phyloP scores from a whole-genome alignment of 2,329 filamentous ascomycete genomes.

The Beauveria medogensis region DNA sequence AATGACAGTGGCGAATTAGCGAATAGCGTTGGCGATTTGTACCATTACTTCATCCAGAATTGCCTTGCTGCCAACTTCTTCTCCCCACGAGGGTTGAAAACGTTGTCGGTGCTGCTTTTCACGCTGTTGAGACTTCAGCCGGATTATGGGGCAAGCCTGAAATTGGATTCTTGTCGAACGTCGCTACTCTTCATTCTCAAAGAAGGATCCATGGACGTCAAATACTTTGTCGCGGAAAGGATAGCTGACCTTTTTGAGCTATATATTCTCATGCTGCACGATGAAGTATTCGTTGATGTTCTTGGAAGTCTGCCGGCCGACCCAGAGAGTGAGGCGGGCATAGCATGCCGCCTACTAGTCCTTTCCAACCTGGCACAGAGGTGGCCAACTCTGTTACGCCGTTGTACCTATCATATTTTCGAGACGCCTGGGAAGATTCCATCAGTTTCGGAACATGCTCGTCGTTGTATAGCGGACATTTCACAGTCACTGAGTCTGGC shows the following conservation, averaged over 20 bases:
- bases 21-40: slow-evolving; percentile 65
- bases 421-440: slow-evolving; percentile 73
- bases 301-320: slow-evolving; percentile 71
- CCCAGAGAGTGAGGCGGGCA: slow-evolving; percentile 65
- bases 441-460: slow-evolving; percentile 60
- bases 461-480: slow-evolving; percentile 60
- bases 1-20: slow-evolving; percentile 51
- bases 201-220: slow-evolving; percentile 59
- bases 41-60: slow-evolving; percentile 64
- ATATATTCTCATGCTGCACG: slow-evolving; percentile 76
- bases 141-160: slow-evolving; percentile 54
- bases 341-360: slow-evolving; percentile 72
- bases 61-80: slow-evolving; percentile 60
- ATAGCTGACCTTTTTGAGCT: slow-evolving; percentile 70
- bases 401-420: slow-evolving; percentile 89
- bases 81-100: slow-evolving; percentile 60
- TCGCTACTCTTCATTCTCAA: slow-evolving; percentile 67
- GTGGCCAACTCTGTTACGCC: slow-evolving; percentile 80
- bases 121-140: slow-evolving; percentile 59
- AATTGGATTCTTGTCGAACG: slow-evolving; percentile 54
- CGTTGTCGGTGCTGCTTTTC: slow-evolving; percentile 61
- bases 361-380: slow-evolving; percentile 68
- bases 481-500: slow-evolving; percentile 56
- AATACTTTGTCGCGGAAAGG: slow-evolving; percentile 63
- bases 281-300: slow-evolving; percentile 77